phyloP scores from a whole-genome alignment of 768 basidiomycete species.

The Boletus vermiculosoides region DNA sequence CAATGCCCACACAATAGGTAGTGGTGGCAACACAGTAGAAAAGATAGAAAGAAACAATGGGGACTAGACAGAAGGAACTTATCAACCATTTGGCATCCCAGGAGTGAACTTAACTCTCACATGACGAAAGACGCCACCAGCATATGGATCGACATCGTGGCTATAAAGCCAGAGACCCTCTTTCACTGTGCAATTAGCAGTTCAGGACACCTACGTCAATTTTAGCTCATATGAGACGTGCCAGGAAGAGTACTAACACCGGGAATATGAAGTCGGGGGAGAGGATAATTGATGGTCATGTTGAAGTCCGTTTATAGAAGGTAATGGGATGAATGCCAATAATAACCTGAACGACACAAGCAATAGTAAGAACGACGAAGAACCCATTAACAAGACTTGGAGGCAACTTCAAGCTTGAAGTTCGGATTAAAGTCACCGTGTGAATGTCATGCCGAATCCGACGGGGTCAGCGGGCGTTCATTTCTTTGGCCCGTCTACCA shows the following conservation, averaged over 20 bases:
- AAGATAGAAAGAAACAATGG: slow-evolving; percentile 77
- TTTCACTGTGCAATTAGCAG: slow-evolving; percentile 53
- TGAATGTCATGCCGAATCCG: background rate
- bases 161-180: slow-evolving; percentile 85
- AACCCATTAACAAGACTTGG: slow-evolving; percentile 8
- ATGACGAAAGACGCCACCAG: slow-evolving; percentile 83
- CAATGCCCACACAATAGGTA: slow-evolving; percentile 67
- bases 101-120: slow-evolving; percentile 44
- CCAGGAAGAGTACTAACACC: slow-evolving; percentile 56
- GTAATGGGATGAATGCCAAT: slow-evolving; percentile 51
- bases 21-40: slow-evolving; percentile 61
- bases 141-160: slow-evolving; percentile 81
- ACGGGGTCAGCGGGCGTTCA: background rate
- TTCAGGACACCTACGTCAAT: slow-evolving; percentile 10
- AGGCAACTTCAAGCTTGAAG: background rate
- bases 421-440: background rate
- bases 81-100: background rate
- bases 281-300: slow-evolving; percentile 78
- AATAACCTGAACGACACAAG: slow-evolving; percentile 51
- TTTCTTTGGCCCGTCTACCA: too few relatives aligned
- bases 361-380: slow-evolving; percentile 32
- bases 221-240: background rate
- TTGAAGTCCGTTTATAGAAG: slow-evolving; percentile 44
- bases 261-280: slow-evolving; percentile 74
- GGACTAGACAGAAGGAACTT: slow-evolving; percentile 48